phyloP scores from a whole-genome alignment of 352 stramenopile species.

The Phytophthora quininea region DNA sequence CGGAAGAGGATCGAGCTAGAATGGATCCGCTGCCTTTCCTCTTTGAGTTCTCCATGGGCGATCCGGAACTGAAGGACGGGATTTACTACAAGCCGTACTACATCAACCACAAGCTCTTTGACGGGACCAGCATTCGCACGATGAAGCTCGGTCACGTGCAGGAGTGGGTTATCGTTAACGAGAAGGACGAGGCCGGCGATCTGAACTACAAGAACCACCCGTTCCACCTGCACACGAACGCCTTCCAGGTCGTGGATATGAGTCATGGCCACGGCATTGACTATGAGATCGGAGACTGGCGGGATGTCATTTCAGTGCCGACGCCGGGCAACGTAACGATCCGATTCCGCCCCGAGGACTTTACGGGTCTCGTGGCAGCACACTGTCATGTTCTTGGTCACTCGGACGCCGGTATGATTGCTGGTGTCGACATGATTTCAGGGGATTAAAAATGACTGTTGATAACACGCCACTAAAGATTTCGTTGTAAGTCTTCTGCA shows the following conservation, averaged over 20 bases:
- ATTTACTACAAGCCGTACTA: slow-evolving; percentile 79
- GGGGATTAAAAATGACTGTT: slow-evolving; percentile 19
- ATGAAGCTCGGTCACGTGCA: slow-evolving; percentile 66
- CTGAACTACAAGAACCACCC: slow-evolving; percentile 74
- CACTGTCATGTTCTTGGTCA: slow-evolving; percentile 87
- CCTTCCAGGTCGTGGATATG: slow-evolving; percentile 82
- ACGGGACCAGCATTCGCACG: slow-evolving; percentile 46
- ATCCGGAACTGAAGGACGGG: slow-evolving; percentile 51
- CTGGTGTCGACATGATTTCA: slow-evolving; percentile 56
- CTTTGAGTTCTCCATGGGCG: slow-evolving; percentile 68
- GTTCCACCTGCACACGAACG: slow-evolving; percentile 88
- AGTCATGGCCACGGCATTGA: slow-evolving; percentile 70
- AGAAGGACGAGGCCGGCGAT: slow-evolving; percentile 45
- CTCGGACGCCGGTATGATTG: slow-evolving; percentile 84
- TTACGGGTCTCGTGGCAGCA: slow-evolving; percentile 58
- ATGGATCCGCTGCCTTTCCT: slow-evolving; percentile 48
- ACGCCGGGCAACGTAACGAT: slow-evolving; percentile 84
- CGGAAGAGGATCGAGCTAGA: slow-evolving; percentile 28
- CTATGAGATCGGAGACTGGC: slow-evolving; percentile 81
- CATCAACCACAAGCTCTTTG: slow-evolving; percentile 71
- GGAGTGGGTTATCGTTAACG: slow-evolving; percentile 80
- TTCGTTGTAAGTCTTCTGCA: slow-evolving; percentile 6
- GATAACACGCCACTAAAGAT: slow-evolving; percentile 6
- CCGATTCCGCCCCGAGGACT: slow-evolving; percentile 75
- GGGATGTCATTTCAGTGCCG: slow-evolving; percentile 79